phyloP scores from a whole-genome alignment of 179 eudicot genomes.

The Spergularia azorica region DNA sequence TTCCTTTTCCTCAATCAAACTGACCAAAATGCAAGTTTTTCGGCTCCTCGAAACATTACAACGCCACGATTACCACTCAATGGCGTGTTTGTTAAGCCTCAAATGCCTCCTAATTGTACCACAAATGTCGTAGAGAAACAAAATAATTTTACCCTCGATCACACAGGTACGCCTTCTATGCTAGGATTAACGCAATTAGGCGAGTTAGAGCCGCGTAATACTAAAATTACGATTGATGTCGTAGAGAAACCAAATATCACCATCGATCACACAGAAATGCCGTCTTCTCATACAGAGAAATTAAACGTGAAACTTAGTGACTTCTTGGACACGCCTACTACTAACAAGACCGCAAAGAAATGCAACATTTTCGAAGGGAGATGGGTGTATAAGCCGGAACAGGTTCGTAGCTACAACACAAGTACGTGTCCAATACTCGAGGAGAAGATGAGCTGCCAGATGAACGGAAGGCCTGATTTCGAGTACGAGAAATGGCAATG shows the following conservation, averaged over 20 bases:
- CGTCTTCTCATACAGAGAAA: too few relatives aligned
- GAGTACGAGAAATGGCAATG: conserved; percentile 40
- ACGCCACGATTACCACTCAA: not conserved
- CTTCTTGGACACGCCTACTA: not conserved
- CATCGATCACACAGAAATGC: too few relatives aligned
- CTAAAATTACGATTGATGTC: not conserved
- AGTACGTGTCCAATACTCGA: conserved; percentile 36
- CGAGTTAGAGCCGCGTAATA: not conserved
- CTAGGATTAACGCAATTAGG: not conserved
- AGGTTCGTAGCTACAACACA: conserved; percentile 10
- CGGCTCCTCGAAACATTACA: not conserved
- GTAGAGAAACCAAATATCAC: not conserved
- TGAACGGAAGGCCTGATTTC: conserved; percentile 39
- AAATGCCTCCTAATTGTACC: not conserved
- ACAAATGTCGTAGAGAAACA: not conserved
- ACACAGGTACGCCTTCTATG: not conserved
- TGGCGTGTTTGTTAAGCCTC: not conserved
- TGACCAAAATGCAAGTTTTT: not conserved
- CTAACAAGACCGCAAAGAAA: not conserved
- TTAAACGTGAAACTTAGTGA: not conserved
- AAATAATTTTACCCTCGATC: not conserved
- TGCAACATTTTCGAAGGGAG: conserved; percentile 41
- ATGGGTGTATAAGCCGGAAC: conserved; percentile 37
- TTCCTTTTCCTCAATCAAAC: conserved; percentile 23
- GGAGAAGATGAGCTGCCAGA: conserved; percentile 39